A percentile compares a stretch with the other conserved stretches of the same genome.
Evolutionary conservation across 768 basidiomycete genomes (phyloP).

Genomic region (Xerocomus brunneocitrinus): DNA sequence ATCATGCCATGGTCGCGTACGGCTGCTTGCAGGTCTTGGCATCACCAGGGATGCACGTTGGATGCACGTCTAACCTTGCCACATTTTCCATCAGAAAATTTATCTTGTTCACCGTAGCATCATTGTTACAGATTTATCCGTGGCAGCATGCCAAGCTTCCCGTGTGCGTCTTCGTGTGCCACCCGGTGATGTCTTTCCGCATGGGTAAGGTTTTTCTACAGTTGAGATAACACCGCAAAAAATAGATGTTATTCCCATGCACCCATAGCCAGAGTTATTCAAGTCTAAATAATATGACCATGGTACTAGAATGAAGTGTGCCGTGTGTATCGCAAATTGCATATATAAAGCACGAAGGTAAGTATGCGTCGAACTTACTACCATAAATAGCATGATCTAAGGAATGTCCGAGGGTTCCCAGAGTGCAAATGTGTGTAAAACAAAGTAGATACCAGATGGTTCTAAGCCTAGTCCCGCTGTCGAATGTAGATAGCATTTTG

Average conservation of each 20-base stretch:
- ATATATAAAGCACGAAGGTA: not conserved
- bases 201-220: too few relatives aligned
- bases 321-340: not conserved
- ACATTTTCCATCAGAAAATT: too few relatives aligned
- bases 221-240: not conserved
- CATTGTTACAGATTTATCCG: too few relatives aligned
- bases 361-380: not conserved
- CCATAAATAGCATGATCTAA: not conserved
- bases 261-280: not conserved
- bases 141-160: too few relatives aligned
- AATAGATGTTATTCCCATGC: not conserved
- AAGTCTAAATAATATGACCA: not conserved
- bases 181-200: too few relatives aligned
- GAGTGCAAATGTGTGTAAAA: not conserved
- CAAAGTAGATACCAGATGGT: not conserved
- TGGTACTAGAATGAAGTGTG: not conserved
- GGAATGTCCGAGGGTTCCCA: not conserved
- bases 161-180: too few relatives aligned
- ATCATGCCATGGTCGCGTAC: too few relatives aligned
- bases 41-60: too few relatives aligned
- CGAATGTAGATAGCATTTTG: slow-evolving; percentile 17
- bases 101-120: too few relatives aligned
- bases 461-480: slow-evolving; percentile 2
- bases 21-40: too few relatives aligned
- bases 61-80: too few relatives aligned